phyloP scores from a whole-genome alignment of 2,329 filamentous ascomycete genomes.

The Aulographum hederae region DNA sequence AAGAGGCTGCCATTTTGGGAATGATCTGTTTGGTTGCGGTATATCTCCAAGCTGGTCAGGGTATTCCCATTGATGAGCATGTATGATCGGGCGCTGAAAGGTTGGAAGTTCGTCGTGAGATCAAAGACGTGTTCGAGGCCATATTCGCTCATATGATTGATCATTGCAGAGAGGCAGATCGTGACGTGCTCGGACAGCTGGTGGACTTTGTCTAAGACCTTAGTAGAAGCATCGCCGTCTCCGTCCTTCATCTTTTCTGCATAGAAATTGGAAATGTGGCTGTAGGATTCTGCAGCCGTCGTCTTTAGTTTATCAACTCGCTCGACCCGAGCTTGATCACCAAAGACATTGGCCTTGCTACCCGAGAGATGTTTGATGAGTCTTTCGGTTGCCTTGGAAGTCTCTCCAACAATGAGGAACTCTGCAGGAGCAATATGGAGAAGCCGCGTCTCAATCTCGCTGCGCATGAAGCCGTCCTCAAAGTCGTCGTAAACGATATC shows the following conservation, averaged over 20 bases:
- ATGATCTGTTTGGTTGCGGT: slow-evolving; percentile 83
- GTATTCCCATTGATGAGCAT: slow-evolving; percentile 96
- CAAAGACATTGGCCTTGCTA: slow-evolving; percentile 77
- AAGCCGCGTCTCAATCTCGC: slow-evolving; percentile 86
- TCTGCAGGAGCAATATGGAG: slow-evolving; percentile 93
- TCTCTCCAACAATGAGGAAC: slow-evolving; percentile 76
- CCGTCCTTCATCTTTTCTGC: slow-evolving; percentile 57
- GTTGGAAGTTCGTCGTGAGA: slow-evolving; percentile 90
- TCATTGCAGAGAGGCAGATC: slow-evolving; percentile 91
- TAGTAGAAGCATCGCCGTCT: slow-evolving; percentile 34
- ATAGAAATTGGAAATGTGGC: slow-evolving; percentile 85
- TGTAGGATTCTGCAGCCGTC: slow-evolving; percentile 67
- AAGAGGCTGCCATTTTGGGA: slow-evolving; percentile 75
- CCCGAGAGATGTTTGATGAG: slow-evolving; percentile 77
- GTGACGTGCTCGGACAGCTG: slow-evolving; percentile 72
- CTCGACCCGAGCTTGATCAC: slow-evolving; percentile 76
- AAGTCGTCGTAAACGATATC: slow-evolving; percentile 94
- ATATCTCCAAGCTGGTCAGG: slow-evolving; percentile 82
- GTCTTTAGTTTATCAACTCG: slow-evolving; percentile 58
- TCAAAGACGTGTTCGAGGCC: slow-evolving; percentile 91
- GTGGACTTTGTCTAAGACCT: slow-evolving; percentile 70
- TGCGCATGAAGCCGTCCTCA: slow-evolving; percentile 93
- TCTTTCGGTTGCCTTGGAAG: slow-evolving; percentile 84
- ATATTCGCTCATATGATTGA: slow-evolving; percentile 79
- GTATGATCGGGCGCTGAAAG: slow-evolving; percentile 82